Evolutionary conservation across 805 yeast species (phyloP).

Genomic region (Candida easanensis): DNA sequence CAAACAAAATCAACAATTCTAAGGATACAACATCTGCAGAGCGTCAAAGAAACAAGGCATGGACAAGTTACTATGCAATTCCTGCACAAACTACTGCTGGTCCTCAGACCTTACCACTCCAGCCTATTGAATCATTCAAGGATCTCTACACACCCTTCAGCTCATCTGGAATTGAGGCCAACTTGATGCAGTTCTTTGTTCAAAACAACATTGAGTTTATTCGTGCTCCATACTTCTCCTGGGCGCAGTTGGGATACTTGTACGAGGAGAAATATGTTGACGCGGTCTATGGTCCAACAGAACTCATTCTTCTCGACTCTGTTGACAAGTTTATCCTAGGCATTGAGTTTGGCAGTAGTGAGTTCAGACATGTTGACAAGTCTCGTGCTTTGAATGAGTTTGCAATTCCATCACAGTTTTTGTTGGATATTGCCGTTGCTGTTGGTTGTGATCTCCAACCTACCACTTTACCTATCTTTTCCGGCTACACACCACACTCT

Average conservation of each 20-base stretch:
- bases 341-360: constrained; percentile 63
- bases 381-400: constrained; percentile 57
- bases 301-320: constrained; percentile 56
- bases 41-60: constrained; percentile 43
- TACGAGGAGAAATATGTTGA: constrained; percentile 56
- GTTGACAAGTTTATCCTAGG: constrained; percentile 71
- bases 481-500: constrained; percentile 25
- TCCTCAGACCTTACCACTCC: constrained; percentile 22
- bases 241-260: constrained; percentile 76
- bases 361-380: constrained; percentile 66
- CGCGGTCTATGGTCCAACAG: constrained; percentile 82
- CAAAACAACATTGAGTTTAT: constrained; percentile 57
- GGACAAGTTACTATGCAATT: constrained; percentile 37
- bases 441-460: constrained; percentile 80
- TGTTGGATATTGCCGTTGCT: constrained; percentile 72
- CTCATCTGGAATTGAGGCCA: constrained; percentile 25
- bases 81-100: constrained; percentile 11
- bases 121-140: constrained; percentile 48
- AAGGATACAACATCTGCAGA: constrained; percentile 29
- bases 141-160: constrained; percentile 44
- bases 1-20: constrained; percentile 35
- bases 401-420: constrained; percentile 57
- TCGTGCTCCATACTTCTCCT: constrained; percentile 80
- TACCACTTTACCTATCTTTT: constrained; percentile 48
- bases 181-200: neutral